phyloP scores from a whole-genome alignment of 805 yeast genomes.

The Zygosaccharomyces bailii region DNA sequence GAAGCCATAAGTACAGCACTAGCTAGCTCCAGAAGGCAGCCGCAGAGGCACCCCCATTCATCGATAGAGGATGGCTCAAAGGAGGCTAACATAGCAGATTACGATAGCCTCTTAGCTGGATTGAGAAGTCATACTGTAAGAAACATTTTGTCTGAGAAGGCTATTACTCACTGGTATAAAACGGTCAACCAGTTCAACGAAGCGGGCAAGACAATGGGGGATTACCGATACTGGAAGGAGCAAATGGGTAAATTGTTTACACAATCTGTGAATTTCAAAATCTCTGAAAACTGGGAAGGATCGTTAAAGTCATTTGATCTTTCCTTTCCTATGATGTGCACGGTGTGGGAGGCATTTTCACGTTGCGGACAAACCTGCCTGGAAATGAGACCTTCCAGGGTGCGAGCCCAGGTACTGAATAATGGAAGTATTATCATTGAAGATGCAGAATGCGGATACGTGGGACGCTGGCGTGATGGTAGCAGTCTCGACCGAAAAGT shows the following conservation, averaged over 20 bases:
- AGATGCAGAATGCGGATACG: constrained; percentile 46
- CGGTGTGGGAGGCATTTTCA: constrained; percentile 47
- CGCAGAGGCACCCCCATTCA: constrained; percentile 6
- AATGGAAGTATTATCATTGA: constrained; percentile 54
- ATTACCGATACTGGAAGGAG: constrained; percentile 49
- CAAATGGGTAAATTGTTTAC: constrained; percentile 50
- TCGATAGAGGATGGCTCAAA: background rate
- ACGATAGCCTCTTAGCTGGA: background rate
- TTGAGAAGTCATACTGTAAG: constrained; percentile 20
- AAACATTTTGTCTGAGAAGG: constrained; percentile 46
- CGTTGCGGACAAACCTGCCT: constrained; percentile 50
- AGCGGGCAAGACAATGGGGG: constrained; percentile 42
- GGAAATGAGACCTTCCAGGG: constrained; percentile 48
- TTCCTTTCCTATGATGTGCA: constrained; percentile 59
- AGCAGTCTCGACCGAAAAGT: constrained; percentile 63
- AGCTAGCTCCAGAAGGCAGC: constrained; percentile 6
- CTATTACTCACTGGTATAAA: constrained; percentile 49
- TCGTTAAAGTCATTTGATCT: constrained; percentile 61
- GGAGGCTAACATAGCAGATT: background rate
- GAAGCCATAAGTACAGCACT: constrained; percentile 1
- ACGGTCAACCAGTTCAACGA: constrained; percentile 46
- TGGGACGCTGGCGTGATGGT: constrained; percentile 63
- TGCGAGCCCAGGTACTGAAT: constrained; percentile 51
- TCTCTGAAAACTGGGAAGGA: constrained; percentile 44
- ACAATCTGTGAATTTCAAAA: constrained; percentile 47